A percentile compares a stretch with the other conserved stretches of the same genome.
phyloP scores from a whole-genome alignment of 2,329 filamentous ascomycete genomes.

The Thielaviopsis populi region DNA sequence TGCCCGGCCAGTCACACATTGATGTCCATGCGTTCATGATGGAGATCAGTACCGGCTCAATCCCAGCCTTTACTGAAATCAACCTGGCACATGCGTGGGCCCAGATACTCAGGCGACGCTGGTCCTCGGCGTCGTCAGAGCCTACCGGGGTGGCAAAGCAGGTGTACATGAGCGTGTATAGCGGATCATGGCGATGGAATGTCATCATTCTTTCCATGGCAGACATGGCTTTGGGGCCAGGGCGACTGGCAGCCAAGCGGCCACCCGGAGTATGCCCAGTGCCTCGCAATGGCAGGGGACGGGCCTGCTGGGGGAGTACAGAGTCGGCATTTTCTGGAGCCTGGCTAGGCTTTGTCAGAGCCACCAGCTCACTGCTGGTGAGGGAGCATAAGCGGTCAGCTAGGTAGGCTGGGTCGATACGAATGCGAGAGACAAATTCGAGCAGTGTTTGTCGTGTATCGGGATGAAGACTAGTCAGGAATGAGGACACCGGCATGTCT shows the following conservation, averaged over 20 bases:
- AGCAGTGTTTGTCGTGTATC: conserved; percentile 62
- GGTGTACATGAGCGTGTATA: conserved; percentile 74
- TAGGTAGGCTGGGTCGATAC: conserved; percentile 77
- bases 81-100: conserved; percentile 72
- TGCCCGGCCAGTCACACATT: conserved; percentile 80
- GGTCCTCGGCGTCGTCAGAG: conserved; percentile 67
- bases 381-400: conserved; percentile 67
- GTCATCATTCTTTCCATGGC: conserved; percentile 67
- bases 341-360: conserved; percentile 64
- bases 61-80: conserved; percentile 59
- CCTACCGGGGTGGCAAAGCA: conserved; percentile 78
- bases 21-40: conserved; percentile 78
- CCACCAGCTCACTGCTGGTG: conserved; percentile 58
- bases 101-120: conserved; percentile 71
- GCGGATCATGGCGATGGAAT: conserved; percentile 75
- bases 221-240: conserved; percentile 28
- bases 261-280: conserved; percentile 21
- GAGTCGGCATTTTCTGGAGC: conserved; percentile 70
- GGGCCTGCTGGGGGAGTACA: conserved; percentile 53
- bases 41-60: conserved; percentile 66
- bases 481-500: conserved; percentile 30
- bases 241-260: background rate
- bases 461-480: conserved; percentile 58
- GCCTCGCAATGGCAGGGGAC: conserved; percentile 33
- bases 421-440: conserved; percentile 64